These are phyloP conservation scores for Xylariaceae sp. DNA, from an alignment of 2,329 filamentous ascomycete genomes.

Conservation along the genomic window DNA sequence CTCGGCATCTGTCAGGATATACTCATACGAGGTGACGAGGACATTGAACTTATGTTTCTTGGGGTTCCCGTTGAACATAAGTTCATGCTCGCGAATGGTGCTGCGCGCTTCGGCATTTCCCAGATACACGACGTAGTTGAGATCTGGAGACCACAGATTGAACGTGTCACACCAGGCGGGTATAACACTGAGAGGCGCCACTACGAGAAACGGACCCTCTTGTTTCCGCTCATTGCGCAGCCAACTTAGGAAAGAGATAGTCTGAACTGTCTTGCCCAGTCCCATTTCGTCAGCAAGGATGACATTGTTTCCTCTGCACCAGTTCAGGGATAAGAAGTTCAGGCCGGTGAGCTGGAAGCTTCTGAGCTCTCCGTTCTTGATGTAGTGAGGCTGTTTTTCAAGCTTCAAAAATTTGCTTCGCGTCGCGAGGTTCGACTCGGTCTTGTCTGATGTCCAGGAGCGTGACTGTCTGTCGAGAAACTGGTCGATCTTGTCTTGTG, in stretches of 20 bases:
- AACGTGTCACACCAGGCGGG: conserved; percentile 98
- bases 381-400: conserved; percentile 79
- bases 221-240: conserved; percentile 84
- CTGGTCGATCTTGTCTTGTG: conserved; percentile 87
- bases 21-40: conserved; percentile 96
- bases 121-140: conserved; percentile 97
- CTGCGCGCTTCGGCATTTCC: conserved; percentile 82
- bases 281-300: conserved; percentile 99
- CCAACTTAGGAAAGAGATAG: conserved; percentile 96
- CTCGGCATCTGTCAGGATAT: conserved; percentile 80
- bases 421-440: conserved; percentile 72
- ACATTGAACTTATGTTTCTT: conserved; percentile 95
- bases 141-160: conserved; percentile 89
- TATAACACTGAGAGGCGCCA: conserved; percentile 96
- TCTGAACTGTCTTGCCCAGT: conserved; percentile 96
- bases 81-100: conserved; percentile 86
- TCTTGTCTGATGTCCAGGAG: conserved; percentile 75
- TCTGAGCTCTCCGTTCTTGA: conserved; percentile 79
- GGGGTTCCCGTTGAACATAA: conserved; percentile 80
- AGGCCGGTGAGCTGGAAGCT: conserved; percentile 92
- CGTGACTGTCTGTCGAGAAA: conserved; percentile 81
- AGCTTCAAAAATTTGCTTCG: conserved; percentile 71
- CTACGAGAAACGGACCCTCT: conserved; percentile 92
- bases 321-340: conserved; percentile 95
- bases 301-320: conserved; percentile 91